These are phyloP conservation scores for Pseudevernia furfuracea DNA, from an alignment of 495 filamentous ascomycete genomes.

Conservation along the genomic window DNA sequence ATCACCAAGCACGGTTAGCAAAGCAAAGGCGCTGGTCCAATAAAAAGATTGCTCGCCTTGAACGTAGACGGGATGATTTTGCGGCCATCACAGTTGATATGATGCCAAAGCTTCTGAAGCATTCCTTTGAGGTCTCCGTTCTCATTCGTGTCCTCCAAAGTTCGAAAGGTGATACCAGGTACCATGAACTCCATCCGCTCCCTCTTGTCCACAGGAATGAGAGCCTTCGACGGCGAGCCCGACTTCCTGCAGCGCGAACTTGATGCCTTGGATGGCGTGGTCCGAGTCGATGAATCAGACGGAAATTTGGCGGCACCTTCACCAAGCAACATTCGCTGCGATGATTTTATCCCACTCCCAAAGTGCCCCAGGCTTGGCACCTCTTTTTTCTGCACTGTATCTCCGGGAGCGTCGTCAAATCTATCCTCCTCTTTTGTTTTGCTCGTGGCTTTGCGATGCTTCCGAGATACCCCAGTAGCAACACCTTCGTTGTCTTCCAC, in stretches of 20 bases:
- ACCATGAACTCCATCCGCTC: constrained; percentile 5
- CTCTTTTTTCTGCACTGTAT: neutral
- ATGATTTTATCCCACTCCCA: neutral
- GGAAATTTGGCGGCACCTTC: neutral
- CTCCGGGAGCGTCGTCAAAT: too few species aligned
- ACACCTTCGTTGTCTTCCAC: neutral
- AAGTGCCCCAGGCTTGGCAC: neutral
- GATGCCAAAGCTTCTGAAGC: neutral
- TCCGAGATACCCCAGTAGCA: neutral
- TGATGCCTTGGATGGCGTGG: neutral
- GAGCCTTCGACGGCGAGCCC: neutral
- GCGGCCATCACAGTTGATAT: neutral
- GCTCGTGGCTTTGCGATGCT: neutral
- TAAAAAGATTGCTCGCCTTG: neutral
- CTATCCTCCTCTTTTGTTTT: neutral
- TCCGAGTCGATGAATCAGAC: neutral
- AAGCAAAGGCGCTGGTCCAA: neutral
- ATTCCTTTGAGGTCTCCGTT: neutral
- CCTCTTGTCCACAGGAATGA: neutral
- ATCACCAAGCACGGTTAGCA: neutral
- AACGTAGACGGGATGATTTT: neutral
- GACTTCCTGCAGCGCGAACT: neutral
- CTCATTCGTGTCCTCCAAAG: neutral
- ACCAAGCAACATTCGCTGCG: too few species aligned
- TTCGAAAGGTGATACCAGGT: neutral